Evolutionary conservation across 176 grass and related monocot species (phyloP).

Genomic region (Phyllostachys edulis): DNA sequence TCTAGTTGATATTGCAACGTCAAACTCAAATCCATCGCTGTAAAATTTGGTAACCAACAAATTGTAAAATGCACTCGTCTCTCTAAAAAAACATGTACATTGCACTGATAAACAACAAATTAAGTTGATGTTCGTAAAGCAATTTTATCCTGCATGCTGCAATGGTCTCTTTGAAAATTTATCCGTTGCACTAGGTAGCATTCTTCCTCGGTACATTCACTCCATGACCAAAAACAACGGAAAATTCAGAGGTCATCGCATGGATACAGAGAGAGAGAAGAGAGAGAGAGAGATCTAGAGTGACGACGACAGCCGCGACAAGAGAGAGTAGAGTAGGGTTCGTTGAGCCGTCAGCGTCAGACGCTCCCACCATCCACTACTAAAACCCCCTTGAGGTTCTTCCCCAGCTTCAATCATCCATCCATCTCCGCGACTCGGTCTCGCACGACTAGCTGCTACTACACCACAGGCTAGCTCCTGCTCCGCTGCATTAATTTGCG

Average conservation of each 20-base stretch:
- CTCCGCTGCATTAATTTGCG: neutral
- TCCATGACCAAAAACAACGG: neutral
- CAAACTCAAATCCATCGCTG: neutral
- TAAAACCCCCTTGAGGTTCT: neutral
- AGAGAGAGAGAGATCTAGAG: neutral
- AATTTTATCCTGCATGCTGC: neutral
- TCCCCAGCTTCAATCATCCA: neutral
- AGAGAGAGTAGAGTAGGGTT: neutral
- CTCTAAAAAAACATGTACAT: neutral
- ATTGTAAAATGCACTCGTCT: neutral
- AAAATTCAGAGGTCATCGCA: neutral
- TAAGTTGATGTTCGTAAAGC: neutral
- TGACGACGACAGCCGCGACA: conserved; percentile 19
- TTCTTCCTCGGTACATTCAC: neutral
- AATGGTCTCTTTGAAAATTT: conserved; percentile 21
- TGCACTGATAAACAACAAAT: no score
- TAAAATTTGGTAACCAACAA: neutral
- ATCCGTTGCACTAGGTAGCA: conserved; percentile 10
- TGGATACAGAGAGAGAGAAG: neutral
- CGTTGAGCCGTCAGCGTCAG: conserved; percentile 33
- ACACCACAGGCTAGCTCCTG: neutral
- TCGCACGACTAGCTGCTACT: neutral
- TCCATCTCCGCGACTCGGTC: neutral
- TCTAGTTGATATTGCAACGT: neutral
- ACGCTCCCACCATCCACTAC: conserved; percentile 32